These are phyloP conservation scores for Leptosphaerulina australis DNA, from an alignment of 2,329 filamentous ascomycete genomes.

Conservation along the genomic window DNA sequence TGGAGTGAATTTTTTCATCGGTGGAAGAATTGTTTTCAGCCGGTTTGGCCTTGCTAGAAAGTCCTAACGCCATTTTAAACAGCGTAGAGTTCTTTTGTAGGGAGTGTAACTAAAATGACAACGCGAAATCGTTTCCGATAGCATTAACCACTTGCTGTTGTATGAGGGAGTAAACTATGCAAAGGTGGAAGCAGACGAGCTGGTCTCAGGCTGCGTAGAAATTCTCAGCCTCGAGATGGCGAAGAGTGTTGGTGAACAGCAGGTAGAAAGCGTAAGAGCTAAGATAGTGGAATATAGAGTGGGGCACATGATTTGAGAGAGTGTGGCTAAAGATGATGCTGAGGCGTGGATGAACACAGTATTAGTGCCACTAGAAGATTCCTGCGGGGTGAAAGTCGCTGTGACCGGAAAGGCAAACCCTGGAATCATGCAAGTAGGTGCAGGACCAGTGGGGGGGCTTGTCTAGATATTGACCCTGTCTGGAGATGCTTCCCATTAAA, in stretches of 20 bases:
- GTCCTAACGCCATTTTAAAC: conserved; percentile 59
- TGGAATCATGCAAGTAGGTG: conserved; percentile 7
- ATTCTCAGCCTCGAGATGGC: background rate
- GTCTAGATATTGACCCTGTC: conserved; percentile 11
- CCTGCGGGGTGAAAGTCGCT: conserved; percentile 28
- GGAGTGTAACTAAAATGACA: conserved; percentile 49
- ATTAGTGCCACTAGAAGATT: conserved; percentile 20
- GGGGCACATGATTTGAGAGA: conserved; percentile 4
- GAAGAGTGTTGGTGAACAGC: background rate
- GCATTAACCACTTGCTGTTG: conserved; percentile 48
- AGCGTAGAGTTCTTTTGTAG: conserved; percentile 53
- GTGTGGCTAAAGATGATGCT: conserved; percentile 19
- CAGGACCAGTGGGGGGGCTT: conserved; percentile 8
- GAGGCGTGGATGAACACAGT: conserved; percentile 20
- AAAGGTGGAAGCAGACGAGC: conserved; percentile 1
- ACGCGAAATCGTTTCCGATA: conserved; percentile 38
- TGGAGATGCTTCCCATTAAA: conserved; percentile 16
- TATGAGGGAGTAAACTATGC: background rate
- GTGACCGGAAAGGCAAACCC: conserved; percentile 24
- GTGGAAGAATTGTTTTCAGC: conserved; percentile 23
- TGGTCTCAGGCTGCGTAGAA: conserved; percentile 4
- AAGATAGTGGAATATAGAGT: conserved; percentile 15
- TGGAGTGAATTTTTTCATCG: conserved; percentile 22
- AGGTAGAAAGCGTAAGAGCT: background rate
- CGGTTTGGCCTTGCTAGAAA: conserved; percentile 32